Conservation (phyloP, 2,329 filamentous ascomycete species). For the Scytalidium sp. region DNA sequence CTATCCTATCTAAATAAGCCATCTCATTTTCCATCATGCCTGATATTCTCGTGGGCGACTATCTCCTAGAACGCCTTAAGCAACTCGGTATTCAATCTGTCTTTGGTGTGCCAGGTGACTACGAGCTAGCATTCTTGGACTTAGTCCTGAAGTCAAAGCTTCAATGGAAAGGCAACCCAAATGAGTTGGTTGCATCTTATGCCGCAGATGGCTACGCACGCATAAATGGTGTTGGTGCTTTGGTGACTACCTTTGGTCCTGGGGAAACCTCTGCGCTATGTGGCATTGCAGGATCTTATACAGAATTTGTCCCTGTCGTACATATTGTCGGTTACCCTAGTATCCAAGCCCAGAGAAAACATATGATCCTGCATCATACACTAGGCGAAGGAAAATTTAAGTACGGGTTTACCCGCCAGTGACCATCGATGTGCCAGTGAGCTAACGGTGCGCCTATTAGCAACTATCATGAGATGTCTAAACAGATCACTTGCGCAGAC, state of each 20-base stretch:
- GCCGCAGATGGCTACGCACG: slow-evolving; percentile 48
- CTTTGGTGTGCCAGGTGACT: slow-evolving; percentile 43
- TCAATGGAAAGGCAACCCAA: slow-evolving; percentile 27
- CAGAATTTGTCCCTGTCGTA: slow-evolving; percentile 50
- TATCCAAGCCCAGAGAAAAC: background rate
- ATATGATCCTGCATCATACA: slow-evolving; percentile 47
- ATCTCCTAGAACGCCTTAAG: slow-evolving; percentile 36
- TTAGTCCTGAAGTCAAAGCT: slow-evolving; percentile 17
- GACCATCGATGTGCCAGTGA: too few relatives aligned
- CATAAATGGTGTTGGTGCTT: slow-evolving; percentile 39
- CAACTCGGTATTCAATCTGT: slow-evolving; percentile 40
- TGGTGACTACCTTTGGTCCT: slow-evolving; percentile 46
- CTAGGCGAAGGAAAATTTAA: slow-evolving; percentile 40
- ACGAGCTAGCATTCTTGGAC: background rate
- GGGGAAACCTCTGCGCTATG: slow-evolving; percentile 53
- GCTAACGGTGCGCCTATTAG: background rate
- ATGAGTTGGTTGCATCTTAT: slow-evolving; percentile 32
- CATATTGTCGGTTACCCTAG: slow-evolving; percentile 46
- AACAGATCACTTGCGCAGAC: background rate
- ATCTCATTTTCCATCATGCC: too few relatives aligned
- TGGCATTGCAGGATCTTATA: slow-evolving; percentile 52
- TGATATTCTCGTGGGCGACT: slow-evolving; percentile 28
- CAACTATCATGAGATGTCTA: background rate
- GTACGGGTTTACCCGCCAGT: background rate
- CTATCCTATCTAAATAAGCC: too few relatives aligned